These are phyloP conservation scores for Bullera alba DNA, from an alignment of 768 basidiomycete genomes.

Conservation along the genomic window DNA sequence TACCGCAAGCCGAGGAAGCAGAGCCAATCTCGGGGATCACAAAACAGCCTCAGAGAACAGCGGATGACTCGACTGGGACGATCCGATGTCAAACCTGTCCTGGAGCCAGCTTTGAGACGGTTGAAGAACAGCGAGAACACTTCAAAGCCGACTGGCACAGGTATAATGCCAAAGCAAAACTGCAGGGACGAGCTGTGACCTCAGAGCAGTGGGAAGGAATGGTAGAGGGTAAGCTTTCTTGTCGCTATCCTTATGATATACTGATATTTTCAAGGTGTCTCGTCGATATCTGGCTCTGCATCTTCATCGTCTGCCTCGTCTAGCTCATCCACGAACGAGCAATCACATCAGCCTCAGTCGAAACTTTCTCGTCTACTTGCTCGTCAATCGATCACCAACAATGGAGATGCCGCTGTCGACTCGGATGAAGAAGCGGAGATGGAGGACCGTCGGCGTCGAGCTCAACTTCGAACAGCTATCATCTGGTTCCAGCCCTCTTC, in stretches of 20 bases:
- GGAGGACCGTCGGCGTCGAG: slow-evolving; percentile 43
- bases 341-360: slow-evolving; percentile 48
- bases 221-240: slow-evolving; percentile 61
- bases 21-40: neutral
- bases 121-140: slow-evolving; percentile 76
- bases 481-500: slow-evolving; percentile 72
- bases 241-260: neutral
- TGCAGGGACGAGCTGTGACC: slow-evolving; percentile 53
- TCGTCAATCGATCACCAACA: slow-evolving; percentile 56
- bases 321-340: slow-evolving; percentile 11
- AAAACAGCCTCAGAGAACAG: neutral
- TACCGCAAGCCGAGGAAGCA: neutral
- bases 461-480: slow-evolving; percentile 59
- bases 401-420: slow-evolving; percentile 41
- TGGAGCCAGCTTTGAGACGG: slow-evolving; percentile 60
- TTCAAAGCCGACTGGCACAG: slow-evolving; percentile 97
- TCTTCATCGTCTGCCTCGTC: slow-evolving; percentile 48
- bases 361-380: slow-evolving; percentile 62
- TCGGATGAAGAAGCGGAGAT: slow-evolving; percentile 40
- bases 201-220: slow-evolving; percentile 69
- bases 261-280: slow-evolving; percentile 20
- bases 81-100: slow-evolving; percentile 42
- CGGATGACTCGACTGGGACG: slow-evolving; percentile 5
- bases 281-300: slow-evolving; percentile 83
- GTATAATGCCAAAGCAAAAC: slow-evolving; percentile 83